Evolutionary conservation across 202 grass and related monocot species (phyloP).

Genomic region (Miscanthus sacchariflorus): DNA sequence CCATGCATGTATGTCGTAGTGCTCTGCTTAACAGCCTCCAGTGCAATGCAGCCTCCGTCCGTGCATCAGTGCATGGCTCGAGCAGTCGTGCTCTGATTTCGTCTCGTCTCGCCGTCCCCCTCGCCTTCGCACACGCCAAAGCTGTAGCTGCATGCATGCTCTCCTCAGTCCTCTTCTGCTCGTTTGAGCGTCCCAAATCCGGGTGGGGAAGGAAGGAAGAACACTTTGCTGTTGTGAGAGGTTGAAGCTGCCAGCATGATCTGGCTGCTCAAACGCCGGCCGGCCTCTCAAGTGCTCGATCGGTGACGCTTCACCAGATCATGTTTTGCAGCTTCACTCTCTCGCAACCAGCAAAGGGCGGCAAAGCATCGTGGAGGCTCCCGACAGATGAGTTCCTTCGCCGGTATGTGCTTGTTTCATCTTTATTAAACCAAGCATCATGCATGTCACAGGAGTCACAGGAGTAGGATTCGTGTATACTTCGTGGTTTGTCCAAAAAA

Average conservation of each 20-base stretch:
- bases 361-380: background rate
- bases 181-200: background rate
- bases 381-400: background rate
- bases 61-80: slow-evolving; percentile 10
- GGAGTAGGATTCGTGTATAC: background rate
- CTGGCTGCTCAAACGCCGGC: slow-evolving; percentile 29
- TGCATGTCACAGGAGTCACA: background rate
- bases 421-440: background rate
- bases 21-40: background rate
- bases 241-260: slow-evolving; percentile 81
- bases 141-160: background rate
- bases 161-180: background rate
- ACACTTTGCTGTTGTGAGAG: slow-evolving; percentile 69
- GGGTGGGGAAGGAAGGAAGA: background rate
- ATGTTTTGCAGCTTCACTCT: slow-evolving; percentile 65
- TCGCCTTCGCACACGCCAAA: slow-evolving; percentile 10
- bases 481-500: background rate
- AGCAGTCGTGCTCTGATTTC: slow-evolving; percentile 16
- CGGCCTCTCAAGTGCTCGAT: background rate
- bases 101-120: slow-evolving; percentile 8
- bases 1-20: background rate
- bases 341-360: slow-evolving; percentile 51
- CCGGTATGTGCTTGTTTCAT: background rate
- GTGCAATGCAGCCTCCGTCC: background rate
- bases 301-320: slow-evolving; percentile 41